These are phyloP conservation scores for Albifimbria verrucaria DNA, from an alignment of 2,329 filamentous ascomycete species.

Conservation along the genomic window DNA sequence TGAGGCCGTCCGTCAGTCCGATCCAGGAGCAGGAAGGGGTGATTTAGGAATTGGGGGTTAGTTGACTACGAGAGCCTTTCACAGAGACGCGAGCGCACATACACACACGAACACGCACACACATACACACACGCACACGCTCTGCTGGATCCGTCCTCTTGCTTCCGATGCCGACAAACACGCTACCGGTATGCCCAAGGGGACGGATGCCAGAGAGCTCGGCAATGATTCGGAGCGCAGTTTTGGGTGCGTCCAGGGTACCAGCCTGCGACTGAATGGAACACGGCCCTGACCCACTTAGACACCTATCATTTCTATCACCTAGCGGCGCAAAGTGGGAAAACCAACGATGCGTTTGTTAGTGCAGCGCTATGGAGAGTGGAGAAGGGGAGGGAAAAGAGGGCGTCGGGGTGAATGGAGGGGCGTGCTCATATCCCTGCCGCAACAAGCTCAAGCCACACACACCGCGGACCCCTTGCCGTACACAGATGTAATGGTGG, in stretches of 20 bases:
- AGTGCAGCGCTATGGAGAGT: background rate
- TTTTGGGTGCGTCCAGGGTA: background rate
- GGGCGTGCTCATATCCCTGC: background rate
- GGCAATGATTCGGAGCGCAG: background rate
- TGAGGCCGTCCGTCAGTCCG: background rate
- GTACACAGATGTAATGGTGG: too few species aligned
- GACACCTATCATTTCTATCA: background rate
- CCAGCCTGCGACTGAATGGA: background rate
- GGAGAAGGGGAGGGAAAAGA: background rate
- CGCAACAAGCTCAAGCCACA: background rate
- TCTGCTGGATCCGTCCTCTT: too few species aligned
- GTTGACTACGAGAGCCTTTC: background rate
- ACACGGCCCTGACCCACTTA: background rate
- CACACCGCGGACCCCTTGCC: background rate
- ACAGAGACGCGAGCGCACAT: background rate
- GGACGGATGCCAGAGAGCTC: background rate
- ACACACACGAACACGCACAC: background rate
- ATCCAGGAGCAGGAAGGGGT: background rate
- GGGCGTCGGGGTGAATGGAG: background rate
- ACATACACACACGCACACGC: conserved; percentile 1
- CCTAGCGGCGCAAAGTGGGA: background rate
- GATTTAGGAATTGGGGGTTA: background rate
- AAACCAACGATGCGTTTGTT: background rate
- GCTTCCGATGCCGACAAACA: too few species aligned
- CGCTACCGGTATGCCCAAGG: background rate